These are phyloP conservation scores for Ceratocystis variospora DNA, from an alignment of 2,329 filamentous ascomycete genomes.

Conservation along the genomic window DNA sequence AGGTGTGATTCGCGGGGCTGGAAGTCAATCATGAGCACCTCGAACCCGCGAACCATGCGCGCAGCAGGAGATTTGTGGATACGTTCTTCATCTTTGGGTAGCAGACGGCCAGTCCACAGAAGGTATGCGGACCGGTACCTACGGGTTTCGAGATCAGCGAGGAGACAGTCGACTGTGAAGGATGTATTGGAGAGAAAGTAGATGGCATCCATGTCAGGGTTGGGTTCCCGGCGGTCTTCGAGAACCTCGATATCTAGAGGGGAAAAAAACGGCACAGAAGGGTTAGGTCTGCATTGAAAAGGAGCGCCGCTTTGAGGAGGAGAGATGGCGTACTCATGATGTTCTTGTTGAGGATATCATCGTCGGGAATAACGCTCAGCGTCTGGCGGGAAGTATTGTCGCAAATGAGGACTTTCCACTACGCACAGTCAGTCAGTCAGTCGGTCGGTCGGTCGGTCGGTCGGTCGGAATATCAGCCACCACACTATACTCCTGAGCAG, in stretches of 20 bases:
- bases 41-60: constrained; percentile 63
- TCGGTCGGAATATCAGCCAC: not conserved
- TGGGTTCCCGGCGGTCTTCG: constrained; percentile 68
- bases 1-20: constrained; percentile 83
- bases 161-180: constrained; percentile 82
- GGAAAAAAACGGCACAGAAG: constrained; percentile 8
- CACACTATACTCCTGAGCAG: not conserved
- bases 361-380: constrained; percentile 80
- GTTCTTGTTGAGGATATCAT: constrained; percentile 93
- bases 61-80: constrained; percentile 58
- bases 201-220: constrained; percentile 84
- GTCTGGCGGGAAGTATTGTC: constrained; percentile 74
- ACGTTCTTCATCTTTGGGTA: constrained; percentile 54
- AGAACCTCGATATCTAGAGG: constrained; percentile 82
- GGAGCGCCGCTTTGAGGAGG: not conserved
- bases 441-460: too few relatives aligned
- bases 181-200: constrained; percentile 78
- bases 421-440: not conserved
- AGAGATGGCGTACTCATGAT: constrained; percentile 60
- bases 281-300: constrained; percentile 15
- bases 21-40: constrained; percentile 75
- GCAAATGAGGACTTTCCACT: constrained; percentile 96
- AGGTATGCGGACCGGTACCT: constrained; percentile 69
- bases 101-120: constrained; percentile 70
- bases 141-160: constrained; percentile 77